Base-by-base conservation (phyloP, 2,329 filamentous ascomycete species). In the Pyrenochaeta sp. region DNA sequence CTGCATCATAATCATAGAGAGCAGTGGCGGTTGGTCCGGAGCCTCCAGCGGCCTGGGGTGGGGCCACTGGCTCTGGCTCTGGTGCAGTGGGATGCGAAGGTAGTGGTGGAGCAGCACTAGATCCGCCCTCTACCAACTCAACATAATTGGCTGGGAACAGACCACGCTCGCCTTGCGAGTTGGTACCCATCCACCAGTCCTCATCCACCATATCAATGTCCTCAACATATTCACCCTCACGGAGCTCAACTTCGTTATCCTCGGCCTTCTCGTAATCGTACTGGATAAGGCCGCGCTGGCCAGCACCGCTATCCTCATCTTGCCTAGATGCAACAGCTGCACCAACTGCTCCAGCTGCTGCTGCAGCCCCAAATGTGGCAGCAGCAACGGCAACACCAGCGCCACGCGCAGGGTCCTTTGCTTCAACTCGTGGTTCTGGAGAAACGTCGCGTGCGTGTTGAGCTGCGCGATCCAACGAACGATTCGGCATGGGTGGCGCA, bases 261-360 rank as follows among this genome's bases (percentile, higher is more conserved):
- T 99, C 94, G 1, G 91, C 91, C 75, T 95, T 96, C 63, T 96
- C 93, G 67, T 99, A 99, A 68, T 99, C 94, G 69, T 94, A 99
- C 63, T 94, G 86, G 23, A 94, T 83, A 44, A 95, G 64, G 1
- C 94, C 94, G 34, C 85, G 84, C 67, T 86, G 82, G 39, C 88
- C 88, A 23, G 81, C 81, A 20, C 61, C 60, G 15, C 62, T 60
- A 4, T 68, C 69, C 13, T 69, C 62, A 17, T 61, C 55, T 2
- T 72, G 62, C 19, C 74, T 71, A 41, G 74, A 69, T n/a, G 70
- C 60, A 19, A 57, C 49, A 13, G 63, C 61, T n/a, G 65, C 68
- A 11, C 69, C 72, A 13, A 74, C 74, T 34, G 67, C 72, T 20
- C 72, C 76, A 19, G 77, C 73, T 29, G 63, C 72, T 11, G 74